phyloP scores from a whole-genome alignment of 2,329 filamentous ascomycete species.

The Trichoderma cornu-damae region DNA sequence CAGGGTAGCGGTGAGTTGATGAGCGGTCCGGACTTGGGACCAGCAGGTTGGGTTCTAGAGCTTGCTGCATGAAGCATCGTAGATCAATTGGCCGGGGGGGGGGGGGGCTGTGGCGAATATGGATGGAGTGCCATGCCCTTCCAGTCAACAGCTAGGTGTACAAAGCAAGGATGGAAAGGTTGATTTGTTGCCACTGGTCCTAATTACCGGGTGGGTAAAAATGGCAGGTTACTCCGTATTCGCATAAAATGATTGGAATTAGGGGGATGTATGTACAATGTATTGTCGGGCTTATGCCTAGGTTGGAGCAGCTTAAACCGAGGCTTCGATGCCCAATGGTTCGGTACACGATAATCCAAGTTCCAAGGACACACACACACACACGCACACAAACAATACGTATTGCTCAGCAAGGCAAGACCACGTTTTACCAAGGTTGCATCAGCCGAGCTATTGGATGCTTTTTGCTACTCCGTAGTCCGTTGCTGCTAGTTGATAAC shows the following conservation, averaged over 20 bases:
- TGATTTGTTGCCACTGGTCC: not conserved
- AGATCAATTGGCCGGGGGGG: constrained; percentile 8
- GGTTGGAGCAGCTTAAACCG: not conserved
- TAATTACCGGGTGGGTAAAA: not conserved
- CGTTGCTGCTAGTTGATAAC: too few species aligned
- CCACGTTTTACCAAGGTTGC: not conserved
- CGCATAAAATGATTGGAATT: not conserved
- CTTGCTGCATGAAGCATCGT: not conserved
- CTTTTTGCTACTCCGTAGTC: too few species aligned
- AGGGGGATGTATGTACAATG: too few species aligned
- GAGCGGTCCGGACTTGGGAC: not conserved
- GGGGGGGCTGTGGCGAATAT: constrained; percentile 7
- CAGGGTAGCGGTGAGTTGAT: constrained; percentile 1
- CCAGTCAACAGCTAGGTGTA: not conserved
- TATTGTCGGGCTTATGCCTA: not conserved
- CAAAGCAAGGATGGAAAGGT: too few species aligned
- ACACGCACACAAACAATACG: not conserved
- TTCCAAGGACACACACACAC: not conserved
- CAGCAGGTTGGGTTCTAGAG: not conserved
- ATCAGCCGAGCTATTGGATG: too few species aligned
- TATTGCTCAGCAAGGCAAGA: not conserved
- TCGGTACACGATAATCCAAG: not conserved
- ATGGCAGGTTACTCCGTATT: constrained; percentile 5
- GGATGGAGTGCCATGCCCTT: not conserved
- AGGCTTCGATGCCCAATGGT: not conserved